Base-by-base conservation (phyloP, 345 rosid genomes). In the Sapria himalayana region DNA sequence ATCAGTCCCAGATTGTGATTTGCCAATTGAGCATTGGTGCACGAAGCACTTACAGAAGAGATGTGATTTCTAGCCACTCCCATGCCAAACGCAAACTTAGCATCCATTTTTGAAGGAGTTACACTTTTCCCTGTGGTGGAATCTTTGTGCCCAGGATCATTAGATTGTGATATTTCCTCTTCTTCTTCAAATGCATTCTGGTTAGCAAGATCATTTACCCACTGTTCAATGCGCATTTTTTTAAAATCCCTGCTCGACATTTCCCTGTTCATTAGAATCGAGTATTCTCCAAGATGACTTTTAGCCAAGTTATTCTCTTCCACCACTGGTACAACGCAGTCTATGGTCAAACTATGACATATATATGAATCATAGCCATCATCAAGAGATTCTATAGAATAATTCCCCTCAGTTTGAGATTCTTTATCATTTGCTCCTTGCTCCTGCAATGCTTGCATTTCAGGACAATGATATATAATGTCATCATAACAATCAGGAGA, bases 21-120 rank as follows among this genome's bases (percentile, higher is more conserved):
- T 41, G 73, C 73, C 39, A 89, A 65, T 51, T 82, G 95, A 39
- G 77, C 94, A 14, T 75, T 59, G 45, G 84, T 65, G 41, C 91
- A 67, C 31, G 76, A 48, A 37, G 72, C 63, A 64, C 67, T 64
- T 51, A 89, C 37, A 50, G 86, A 69, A 45, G 86, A 62, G 22
- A 89, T 67, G 47, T 79, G 79, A 54, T 64, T 71, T 45, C 74
- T 89, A 6, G 77, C 92, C 56, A 76, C 70, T 73, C 79, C 95
- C 62, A 54, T 73, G 42, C 75, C 72, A 39, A 85, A 78, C 39
- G 62, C 56, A 45, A 51, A 49, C 61, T 72, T 72, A 38, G 40
- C 53, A 60, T 70, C 73, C n/a, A 32, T 67, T 60, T 70, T 80
- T 22, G 62, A 19, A 53, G 63, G 54, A 45, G 52, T 40, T 50